A percentile compares a stretch with the other conserved stretches of the same genome.
These are phyloP conservation scores for Sedum album DNA, from an alignment of 164 flowering plant species.

Conservation along the genomic window DNA sequence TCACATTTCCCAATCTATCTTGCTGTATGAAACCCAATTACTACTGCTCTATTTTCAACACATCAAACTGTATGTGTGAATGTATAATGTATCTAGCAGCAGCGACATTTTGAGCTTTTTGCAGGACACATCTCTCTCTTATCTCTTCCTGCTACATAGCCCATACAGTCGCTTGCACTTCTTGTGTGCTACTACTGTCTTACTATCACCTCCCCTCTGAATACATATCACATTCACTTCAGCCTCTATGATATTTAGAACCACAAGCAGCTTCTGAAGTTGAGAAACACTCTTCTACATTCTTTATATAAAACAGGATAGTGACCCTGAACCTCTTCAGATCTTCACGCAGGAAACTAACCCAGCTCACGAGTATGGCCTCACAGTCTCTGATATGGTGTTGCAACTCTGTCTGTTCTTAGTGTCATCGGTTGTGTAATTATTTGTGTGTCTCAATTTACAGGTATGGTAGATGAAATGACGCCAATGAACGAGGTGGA, in stretches of 20 bases:
- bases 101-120: slow-evolving; percentile 1
- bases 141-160: background rate
- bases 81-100: background rate
- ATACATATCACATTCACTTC: slow-evolving; percentile 2
- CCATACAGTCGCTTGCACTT: slow-evolving; percentile 3
- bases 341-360: background rate
- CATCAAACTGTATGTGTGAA: background rate
- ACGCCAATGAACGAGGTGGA: slow-evolving; percentile 13
- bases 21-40: background rate
- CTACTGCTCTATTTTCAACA: slow-evolving; percentile 4
- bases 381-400: background rate
- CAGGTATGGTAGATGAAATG: slow-evolving; percentile 43
- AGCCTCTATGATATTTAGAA: background rate
- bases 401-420: background rate
- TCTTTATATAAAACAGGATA: no score
- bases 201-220: slow-evolving; percentile 1
- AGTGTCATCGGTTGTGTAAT: background rate
- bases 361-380: slow-evolving; percentile 3
- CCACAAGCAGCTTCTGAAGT: background rate
- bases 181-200: slow-evolving; percentile 8
- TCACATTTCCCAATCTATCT: background rate
- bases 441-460: background rate
- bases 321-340: background rate
- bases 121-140: background rate
- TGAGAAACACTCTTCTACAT: background rate